Conservation (phyloP, 1,139 yeast genomes). For the Nakaseomyces glabratus region DNA sequence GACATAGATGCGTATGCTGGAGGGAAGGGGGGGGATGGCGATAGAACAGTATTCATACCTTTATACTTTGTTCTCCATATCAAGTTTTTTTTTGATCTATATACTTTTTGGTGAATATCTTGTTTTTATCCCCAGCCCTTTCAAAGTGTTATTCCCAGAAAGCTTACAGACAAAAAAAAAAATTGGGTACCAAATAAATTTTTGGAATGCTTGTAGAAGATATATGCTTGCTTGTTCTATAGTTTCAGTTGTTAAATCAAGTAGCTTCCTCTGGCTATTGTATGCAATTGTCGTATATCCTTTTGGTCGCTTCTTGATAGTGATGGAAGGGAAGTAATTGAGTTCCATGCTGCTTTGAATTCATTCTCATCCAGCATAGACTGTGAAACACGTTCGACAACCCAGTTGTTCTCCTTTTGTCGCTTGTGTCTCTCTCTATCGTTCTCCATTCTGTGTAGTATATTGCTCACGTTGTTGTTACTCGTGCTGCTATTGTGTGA, state of each 20-base stretch:
- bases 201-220: no score
- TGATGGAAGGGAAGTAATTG: slow-evolving; percentile 11
- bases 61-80: no score
- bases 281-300: slow-evolving; percentile 20
- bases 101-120: no score
- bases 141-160: no score
- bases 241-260: slow-evolving; percentile 1
- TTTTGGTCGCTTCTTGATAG: slow-evolving; percentile 19
- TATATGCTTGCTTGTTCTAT: no score
- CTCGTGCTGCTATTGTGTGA: slow-evolving; percentile 11
- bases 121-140: no score
- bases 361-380: slow-evolving; percentile 19
- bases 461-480: slow-evolving; percentile 12
- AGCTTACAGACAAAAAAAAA: no score
- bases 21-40: no score
- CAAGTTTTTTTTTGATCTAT: no score
- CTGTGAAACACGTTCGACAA: slow-evolving; percentile 18
- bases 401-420: slow-evolving; percentile 30
- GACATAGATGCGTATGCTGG: no score
- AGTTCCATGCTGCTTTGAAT: slow-evolving; percentile 20
- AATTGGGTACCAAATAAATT: no score
- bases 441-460: slow-evolving; percentile 29
- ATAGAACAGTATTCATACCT: no score
- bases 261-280: slow-evolving; percentile 10
- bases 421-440: slow-evolving; percentile 30